phyloP scores from a whole-genome alignment of 345 rosid species.

The Orychophragmus violaceus region DNA sequence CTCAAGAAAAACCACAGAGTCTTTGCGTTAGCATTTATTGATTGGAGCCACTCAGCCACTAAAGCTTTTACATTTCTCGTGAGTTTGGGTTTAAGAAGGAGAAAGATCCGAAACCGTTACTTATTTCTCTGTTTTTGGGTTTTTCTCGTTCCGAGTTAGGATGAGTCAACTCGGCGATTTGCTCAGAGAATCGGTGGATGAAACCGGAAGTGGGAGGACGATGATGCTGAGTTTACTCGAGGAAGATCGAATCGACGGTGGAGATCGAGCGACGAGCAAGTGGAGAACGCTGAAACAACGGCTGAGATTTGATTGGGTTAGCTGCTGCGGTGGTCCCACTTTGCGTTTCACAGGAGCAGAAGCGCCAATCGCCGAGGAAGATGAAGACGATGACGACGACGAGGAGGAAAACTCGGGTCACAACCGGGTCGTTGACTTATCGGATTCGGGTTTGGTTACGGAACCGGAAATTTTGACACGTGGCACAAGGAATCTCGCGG shows the following conservation, averaged over 20 bases:
- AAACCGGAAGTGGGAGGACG: conserved; percentile 13
- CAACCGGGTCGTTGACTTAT: neutral
- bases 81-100: neutral
- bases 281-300: conserved; percentile 62
- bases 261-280: conserved; percentile 21
- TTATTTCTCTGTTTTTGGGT: neutral
- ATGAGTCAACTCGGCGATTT: conserved; percentile 32
- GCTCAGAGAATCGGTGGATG: conserved; percentile 20
- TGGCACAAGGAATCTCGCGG: conserved; percentile 53
- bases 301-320: conserved; percentile 53
- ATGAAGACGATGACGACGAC: conserved; percentile 17
- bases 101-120: neutral
- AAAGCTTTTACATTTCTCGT: conserved; percentile 14
- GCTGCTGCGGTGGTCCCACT: conserved; percentile 56
- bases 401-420: neutral
- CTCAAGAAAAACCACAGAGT: too few relatives aligned
- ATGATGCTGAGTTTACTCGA: conserved; percentile 21
- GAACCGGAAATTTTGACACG: conserved; percentile 17
- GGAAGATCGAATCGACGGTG: conserved; percentile 36
- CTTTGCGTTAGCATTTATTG: conserved; percentile 17
- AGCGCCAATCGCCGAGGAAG: conserved; percentile 8
- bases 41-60: conserved; percentile 24
- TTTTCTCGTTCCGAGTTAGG: neutral
- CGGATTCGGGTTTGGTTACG: neutral
- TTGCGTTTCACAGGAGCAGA: conserved; percentile 35